phyloP scores from a whole-genome alignment of 2,329 filamentous ascomycete species.

The Aspergillus novofumigatus region DNA sequence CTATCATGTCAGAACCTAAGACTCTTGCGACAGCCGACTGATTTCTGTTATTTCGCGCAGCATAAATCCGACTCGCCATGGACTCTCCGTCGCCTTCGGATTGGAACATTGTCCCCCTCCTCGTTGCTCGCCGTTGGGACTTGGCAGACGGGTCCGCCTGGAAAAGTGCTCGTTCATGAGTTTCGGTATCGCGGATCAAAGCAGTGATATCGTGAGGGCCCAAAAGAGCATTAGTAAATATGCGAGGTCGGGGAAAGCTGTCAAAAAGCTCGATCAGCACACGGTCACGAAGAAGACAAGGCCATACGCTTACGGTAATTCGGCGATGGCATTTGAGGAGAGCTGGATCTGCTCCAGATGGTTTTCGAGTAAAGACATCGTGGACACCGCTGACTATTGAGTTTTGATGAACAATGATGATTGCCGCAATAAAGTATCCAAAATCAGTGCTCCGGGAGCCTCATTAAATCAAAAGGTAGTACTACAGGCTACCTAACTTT shows the following conservation, averaged over 20 bases:
- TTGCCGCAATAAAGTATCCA: not conserved
- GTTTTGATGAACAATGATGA: not conserved
- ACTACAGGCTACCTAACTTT: not conserved
- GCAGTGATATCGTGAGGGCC: conserved; percentile 87
- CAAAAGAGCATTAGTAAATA: conserved; percentile 91
- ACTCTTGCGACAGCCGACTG: conserved; percentile 83
- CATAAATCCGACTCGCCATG: conserved; percentile 44
- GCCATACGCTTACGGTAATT: conserved; percentile 58
- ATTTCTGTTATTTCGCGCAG: conserved; percentile 60
- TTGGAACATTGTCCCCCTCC: conserved; percentile 49
- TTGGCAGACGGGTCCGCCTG: conserved; percentile 71
- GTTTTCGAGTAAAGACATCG: conserved; percentile 64
- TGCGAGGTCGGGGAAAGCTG: conserved; percentile 85
- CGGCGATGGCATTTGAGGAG: conserved; percentile 71
- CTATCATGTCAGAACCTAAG: conserved; percentile 79
- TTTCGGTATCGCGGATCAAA: conserved; percentile 89
- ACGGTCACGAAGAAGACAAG: not conserved
- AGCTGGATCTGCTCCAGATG: conserved; percentile 74
- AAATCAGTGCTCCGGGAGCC: not conserved
- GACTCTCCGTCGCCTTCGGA: conserved; percentile 36
- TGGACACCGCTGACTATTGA: conserved; percentile 11
- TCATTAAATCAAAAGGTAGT: not conserved
- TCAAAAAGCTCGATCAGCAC: conserved; percentile 8
- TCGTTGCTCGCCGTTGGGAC: conserved; percentile 41
- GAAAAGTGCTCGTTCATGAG: conserved; percentile 91